These are phyloP conservation scores for Tarenaya hassleriana DNA, from an alignment of 345 rosid genomes.

Conservation along the genomic window DNA sequence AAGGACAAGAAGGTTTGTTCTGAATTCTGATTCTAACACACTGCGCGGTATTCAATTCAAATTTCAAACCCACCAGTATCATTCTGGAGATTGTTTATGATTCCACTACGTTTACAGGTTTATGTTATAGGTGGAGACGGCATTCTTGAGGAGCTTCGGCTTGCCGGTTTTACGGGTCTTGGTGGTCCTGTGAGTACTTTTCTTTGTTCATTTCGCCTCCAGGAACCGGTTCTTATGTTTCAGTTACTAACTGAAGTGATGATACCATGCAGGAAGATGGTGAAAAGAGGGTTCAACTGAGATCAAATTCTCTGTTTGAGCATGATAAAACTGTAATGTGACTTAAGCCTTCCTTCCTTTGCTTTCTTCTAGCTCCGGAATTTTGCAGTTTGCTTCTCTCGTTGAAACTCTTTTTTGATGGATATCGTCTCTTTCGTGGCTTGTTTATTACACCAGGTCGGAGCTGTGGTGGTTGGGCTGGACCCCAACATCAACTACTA, in stretches of 20 bases:
- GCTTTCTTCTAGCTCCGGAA: slow-evolving; percentile 15
- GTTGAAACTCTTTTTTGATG: slow-evolving; percentile 3
- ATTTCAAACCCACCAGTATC: neutral
- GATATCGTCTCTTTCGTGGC: slow-evolving; percentile 23
- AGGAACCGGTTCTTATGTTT: neutral
- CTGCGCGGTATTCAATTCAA: neutral
- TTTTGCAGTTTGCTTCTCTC: slow-evolving; percentile 14
- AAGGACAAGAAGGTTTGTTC: slow-evolving; percentile 58
- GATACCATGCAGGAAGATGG: slow-evolving; percentile 72
- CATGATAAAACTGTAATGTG: slow-evolving; percentile 69
- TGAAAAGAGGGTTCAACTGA: slow-evolving; percentile 57
- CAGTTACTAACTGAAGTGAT: neutral
- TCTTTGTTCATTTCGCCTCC: neutral
- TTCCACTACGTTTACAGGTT: slow-evolving; percentile 37
- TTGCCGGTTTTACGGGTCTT: slow-evolving; percentile 66
- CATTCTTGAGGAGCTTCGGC: slow-evolving; percentile 59
- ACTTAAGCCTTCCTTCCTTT: slow-evolving; percentile 19
- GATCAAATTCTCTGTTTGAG: slow-evolving; percentile 50
- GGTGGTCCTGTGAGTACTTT: slow-evolving; percentile 77
- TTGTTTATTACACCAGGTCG: slow-evolving; percentile 50
- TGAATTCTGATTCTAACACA: neutral
- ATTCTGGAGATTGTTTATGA: neutral
- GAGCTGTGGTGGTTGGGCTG: slow-evolving; percentile 90
- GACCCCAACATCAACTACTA: slow-evolving; percentile 78
- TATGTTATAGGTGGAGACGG: slow-evolving; percentile 90